Conservation (phyloP, 164 flowering plant genomes). For the Platanus orientalis region DNA sequence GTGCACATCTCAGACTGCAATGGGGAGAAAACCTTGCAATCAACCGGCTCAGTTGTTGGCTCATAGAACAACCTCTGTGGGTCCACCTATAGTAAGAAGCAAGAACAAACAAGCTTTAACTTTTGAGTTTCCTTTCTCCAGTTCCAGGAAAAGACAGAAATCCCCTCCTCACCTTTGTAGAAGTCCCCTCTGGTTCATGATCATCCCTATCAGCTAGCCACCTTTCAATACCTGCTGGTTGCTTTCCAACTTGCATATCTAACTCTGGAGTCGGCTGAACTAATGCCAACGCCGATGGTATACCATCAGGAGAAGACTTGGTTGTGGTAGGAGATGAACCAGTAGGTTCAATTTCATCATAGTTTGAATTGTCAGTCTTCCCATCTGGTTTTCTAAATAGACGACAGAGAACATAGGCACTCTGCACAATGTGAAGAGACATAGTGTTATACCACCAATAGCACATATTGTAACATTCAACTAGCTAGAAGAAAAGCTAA, state of each 20-base stretch:
- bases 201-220: slow-evolving; percentile 24
- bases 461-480: too few relatives aligned
- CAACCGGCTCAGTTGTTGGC: slow-evolving; percentile 13
- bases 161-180: slow-evolving; percentile 30
- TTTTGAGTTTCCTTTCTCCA: not conserved
- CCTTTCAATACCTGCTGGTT: slow-evolving; percentile 4
- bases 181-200: slow-evolving; percentile 17
- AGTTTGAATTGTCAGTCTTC: slow-evolving; percentile 31
- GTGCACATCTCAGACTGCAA: slow-evolving; percentile 16
- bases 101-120: not conserved
- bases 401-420: slow-evolving; percentile 67
- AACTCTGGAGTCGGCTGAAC: slow-evolving; percentile 19
- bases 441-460: too few relatives aligned
- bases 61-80: slow-evolving; percentile 3
- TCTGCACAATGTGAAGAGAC: slow-evolving; percentile 35
- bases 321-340: slow-evolving; percentile 33
- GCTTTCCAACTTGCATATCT: slow-evolving; percentile 12
- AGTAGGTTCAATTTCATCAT: slow-evolving; percentile 42
- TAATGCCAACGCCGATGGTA: slow-evolving; percentile 27
- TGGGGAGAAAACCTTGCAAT: slow-evolving; percentile 25
- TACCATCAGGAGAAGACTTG: slow-evolving; percentile 31
- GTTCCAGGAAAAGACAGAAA: not conserved
- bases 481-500: too few relatives aligned
- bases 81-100: slow-evolving; percentile 21
- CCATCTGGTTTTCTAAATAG: slow-evolving; percentile 60